A percentile compares a stretch with the other conserved stretches of the same genome.
Conservation (phyloP, 1,284 basidiomycete species). For the Tilletiopsis washingtonensis region DNA sequence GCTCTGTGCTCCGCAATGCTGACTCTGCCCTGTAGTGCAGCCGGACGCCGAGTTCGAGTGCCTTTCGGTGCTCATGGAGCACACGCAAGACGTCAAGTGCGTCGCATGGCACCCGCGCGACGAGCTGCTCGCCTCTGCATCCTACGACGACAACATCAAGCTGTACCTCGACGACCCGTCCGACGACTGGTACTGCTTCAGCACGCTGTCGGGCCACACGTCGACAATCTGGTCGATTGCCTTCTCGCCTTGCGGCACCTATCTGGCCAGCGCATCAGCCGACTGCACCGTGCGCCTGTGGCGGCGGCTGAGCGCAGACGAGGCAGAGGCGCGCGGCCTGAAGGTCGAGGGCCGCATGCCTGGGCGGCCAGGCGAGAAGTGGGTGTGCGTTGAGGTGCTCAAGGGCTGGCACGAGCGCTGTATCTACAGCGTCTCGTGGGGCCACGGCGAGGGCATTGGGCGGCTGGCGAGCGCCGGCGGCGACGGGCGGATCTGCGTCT, state of each 20-base stretch:
- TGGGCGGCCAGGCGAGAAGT: constrained; percentile 45
- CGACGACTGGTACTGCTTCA: constrained; percentile 87
- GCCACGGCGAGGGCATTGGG: constrained; percentile 53
- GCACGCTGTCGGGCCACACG: constrained; percentile 68
- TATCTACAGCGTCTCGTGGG: constrained; percentile 74
- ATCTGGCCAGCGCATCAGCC: constrained; percentile 71
- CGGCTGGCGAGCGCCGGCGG: constrained; percentile 67
- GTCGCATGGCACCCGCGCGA: constrained; percentile 91
- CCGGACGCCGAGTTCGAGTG: constrained; percentile 78
- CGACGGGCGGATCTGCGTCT: constrained; percentile 68
- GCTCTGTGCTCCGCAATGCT: neutral
- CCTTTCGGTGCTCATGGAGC: constrained; percentile 92
- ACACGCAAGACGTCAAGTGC: constrained; percentile 90
- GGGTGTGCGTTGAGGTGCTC: constrained; percentile 45
- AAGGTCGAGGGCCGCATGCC: constrained; percentile 34
- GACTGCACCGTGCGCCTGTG: constrained; percentile 62
- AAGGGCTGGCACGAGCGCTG: constrained; percentile 58
- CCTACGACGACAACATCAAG: constrained; percentile 94
- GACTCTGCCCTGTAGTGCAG: constrained; percentile 48
- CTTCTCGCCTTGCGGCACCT: constrained; percentile 67
- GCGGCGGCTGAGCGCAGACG: constrained; percentile 42
- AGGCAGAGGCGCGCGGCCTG: constrained; percentile 35
- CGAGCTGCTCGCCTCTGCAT: constrained; percentile 91
- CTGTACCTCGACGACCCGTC: constrained; percentile 87
- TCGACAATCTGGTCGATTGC: constrained; percentile 83